phyloP scores from a whole-genome alignment of 257 asterid genomes.

The Verbascum thapsus region DNA sequence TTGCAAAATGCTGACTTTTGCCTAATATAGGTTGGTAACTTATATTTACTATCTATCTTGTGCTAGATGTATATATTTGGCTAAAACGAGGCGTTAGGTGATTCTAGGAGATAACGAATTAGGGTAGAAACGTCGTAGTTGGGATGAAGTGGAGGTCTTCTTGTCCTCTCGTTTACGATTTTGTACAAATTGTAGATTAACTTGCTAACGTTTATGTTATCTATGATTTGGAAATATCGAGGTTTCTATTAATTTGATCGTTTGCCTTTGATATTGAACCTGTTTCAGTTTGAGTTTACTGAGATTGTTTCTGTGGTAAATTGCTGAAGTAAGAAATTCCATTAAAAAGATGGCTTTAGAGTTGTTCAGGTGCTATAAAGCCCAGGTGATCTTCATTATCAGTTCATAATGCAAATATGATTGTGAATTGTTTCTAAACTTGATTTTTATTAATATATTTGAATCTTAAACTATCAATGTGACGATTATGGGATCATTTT shows the following conservation, averaged over 20 bases:
- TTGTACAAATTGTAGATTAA: constrained; percentile 26
- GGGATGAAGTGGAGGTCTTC: neutral
- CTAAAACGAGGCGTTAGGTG: constrained; percentile 23
- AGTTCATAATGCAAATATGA: too few relatives aligned
- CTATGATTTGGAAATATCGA: constrained; percentile 8
- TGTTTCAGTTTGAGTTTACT: too few relatives aligned
- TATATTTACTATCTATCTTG: neutral
- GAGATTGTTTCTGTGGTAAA: too few relatives aligned
- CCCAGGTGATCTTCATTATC: too few relatives aligned
- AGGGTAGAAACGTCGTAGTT: constrained; percentile 18
- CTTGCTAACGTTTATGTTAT: neutral
- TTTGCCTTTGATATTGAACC: too few relatives aligned
- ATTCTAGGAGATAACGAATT: constrained; percentile 26
- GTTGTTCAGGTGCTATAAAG: too few relatives aligned
- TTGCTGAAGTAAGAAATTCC: too few relatives aligned
- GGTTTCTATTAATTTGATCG: neutral
- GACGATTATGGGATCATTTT: too few relatives aligned
- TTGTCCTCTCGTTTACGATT: constrained; percentile 7
- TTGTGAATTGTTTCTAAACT: too few relatives aligned
- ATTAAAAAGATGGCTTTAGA: too few relatives aligned
- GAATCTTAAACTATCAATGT: too few relatives aligned
- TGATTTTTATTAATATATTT: too few relatives aligned
- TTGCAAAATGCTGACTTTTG: constrained; percentile 12
- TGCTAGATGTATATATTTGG: constrained; percentile 27
- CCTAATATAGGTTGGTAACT: constrained; percentile 12